These are phyloP conservation scores for Pseudogymnoascus sp. DNA, from an alignment of 2,329 filamentous ascomycete species.

Conservation along the genomic window DNA sequence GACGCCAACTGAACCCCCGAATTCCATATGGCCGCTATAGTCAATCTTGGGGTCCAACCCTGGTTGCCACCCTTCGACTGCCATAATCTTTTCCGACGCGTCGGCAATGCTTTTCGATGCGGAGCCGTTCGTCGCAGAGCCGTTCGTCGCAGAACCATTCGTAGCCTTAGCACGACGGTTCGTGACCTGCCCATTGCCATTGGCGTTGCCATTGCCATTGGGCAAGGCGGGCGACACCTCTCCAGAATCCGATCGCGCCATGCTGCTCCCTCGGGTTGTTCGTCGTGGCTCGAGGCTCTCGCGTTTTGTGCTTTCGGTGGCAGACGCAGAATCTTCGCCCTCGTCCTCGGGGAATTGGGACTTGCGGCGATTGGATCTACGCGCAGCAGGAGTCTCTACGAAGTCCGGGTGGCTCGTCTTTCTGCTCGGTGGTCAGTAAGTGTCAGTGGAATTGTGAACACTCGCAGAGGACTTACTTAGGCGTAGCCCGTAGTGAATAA, in stretches of 20 bases:
- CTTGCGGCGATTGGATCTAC: constrained; percentile 36
- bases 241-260: constrained; percentile 8
- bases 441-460: constrained; percentile 11
- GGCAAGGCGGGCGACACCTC: constrained; percentile 9
- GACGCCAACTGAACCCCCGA: constrained; percentile 79
- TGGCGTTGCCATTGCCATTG: constrained; percentile 12
- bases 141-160: constrained; percentile 10
- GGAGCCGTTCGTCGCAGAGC: constrained; percentile 6
- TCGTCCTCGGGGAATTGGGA: constrained; percentile 27
- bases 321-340: constrained; percentile 28
- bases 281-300: constrained; percentile 21
- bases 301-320: constrained; percentile 24
- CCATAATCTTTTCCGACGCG: constrained; percentile 14
- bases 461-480: not conserved
- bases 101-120: constrained; percentile 12
- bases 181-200: constrained; percentile 11
- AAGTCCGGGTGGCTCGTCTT: constrained; percentile 45
- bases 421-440: constrained; percentile 29
- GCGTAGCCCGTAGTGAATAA: not conserved
- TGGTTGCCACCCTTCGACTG: constrained; percentile 50
- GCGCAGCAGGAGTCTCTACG: constrained; percentile 43
- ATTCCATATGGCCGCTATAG: constrained; percentile 64
- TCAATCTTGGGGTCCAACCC: constrained; percentile 57
- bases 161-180: constrained; percentile 1
- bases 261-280: constrained; percentile 10